Evolutionary conservation across 805 yeast genomes (phyloP).

Genomic region (Saturnispora halmiae): DNA sequence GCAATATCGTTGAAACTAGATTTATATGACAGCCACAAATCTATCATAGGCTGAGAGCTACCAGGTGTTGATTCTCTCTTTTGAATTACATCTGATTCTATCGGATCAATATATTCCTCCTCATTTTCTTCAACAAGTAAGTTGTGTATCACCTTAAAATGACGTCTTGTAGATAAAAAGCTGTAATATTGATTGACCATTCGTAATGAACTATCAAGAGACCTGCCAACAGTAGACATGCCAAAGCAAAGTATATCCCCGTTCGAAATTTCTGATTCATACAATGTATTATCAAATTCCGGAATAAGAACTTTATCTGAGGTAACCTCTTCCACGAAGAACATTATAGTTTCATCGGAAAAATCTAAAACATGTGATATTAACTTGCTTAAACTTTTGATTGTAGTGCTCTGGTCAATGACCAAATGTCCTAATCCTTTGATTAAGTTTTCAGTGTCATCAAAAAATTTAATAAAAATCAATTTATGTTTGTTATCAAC

Average conservation of each 20-base stretch:
- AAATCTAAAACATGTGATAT: constrained; percentile 36
- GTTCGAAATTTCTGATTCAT: constrained; percentile 47
- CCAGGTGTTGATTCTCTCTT: too few species aligned
- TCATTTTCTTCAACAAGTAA: constrained; percentile 33
- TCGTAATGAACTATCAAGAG: too few species aligned
- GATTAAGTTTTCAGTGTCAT: constrained; percentile 43
- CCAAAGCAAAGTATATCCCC: constrained; percentile 55
- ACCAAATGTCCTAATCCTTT: constrained; percentile 56
- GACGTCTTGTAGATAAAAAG: constrained; percentile 52
- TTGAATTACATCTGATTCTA: constrained; percentile 14
- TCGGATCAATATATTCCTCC: constrained; percentile 40
- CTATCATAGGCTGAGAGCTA: too few species aligned
- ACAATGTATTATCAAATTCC: constrained; percentile 34
- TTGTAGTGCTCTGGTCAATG: constrained; percentile 39
- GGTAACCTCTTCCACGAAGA: constrained; percentile 53
- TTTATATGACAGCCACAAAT: constrained; percentile 60
- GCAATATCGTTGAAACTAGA: constrained; percentile 55
- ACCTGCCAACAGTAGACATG: constrained; percentile 2
- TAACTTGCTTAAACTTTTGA: constrained; percentile 34
- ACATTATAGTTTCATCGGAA: constrained; percentile 27
- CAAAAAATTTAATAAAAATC: constrained; percentile 59
- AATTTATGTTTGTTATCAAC: constrained; percentile 25
- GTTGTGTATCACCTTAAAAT: constrained; percentile 43
- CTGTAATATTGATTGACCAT: constrained; percentile 45
- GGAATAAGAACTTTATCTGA: constrained; percentile 42